Evolutionary conservation across 2,329 filamentous ascomycete genomes (phyloP).

Genomic region (Venturia oleaginea): DNA sequence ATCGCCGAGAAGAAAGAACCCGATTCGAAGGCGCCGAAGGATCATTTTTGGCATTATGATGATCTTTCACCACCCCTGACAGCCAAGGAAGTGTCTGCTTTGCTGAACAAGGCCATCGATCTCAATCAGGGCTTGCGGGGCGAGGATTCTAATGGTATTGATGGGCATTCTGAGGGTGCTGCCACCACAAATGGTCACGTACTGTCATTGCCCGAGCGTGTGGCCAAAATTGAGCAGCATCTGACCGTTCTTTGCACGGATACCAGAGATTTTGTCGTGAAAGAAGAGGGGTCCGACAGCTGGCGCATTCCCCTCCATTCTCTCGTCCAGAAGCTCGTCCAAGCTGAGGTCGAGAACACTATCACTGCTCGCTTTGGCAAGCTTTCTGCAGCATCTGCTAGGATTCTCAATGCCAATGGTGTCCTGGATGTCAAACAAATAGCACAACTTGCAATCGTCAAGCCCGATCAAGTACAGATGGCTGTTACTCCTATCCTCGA

Average conservation of each 20-base stretch:
- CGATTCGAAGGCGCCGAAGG: background rate
- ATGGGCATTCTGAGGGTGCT: constrained; percentile 17
- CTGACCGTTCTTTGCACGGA: constrained; percentile 64
- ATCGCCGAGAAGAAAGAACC: constrained; percentile 20
- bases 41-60: constrained; percentile 21
- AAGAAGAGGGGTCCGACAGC: constrained; percentile 59
- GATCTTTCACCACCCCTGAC: constrained; percentile 26
- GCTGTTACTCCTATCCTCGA: constrained; percentile 81
- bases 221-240: constrained; percentile 54
- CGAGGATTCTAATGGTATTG: constrained; percentile 15
- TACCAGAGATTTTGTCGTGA: constrained; percentile 57
- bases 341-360: constrained; percentile 71
- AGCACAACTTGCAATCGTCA: constrained; percentile 70
- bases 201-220: background rate
- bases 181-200: constrained; percentile 21
- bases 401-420: constrained; percentile 76
- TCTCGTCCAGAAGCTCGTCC: constrained; percentile 60
- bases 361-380: constrained; percentile 70
- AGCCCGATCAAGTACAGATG: constrained; percentile 73
- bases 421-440: constrained; percentile 93
- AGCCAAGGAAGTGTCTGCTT: constrained; percentile 32
- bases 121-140: constrained; percentile 26
- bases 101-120: constrained; percentile 32
- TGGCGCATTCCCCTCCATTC: constrained; percentile 80
- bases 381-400: constrained; percentile 70